Evolutionary conservation across 116 monocot genomes (phyloP), one percentile per base, ranked within the genome.

Genomic region (Trichopus zeylanicus): DNA sequence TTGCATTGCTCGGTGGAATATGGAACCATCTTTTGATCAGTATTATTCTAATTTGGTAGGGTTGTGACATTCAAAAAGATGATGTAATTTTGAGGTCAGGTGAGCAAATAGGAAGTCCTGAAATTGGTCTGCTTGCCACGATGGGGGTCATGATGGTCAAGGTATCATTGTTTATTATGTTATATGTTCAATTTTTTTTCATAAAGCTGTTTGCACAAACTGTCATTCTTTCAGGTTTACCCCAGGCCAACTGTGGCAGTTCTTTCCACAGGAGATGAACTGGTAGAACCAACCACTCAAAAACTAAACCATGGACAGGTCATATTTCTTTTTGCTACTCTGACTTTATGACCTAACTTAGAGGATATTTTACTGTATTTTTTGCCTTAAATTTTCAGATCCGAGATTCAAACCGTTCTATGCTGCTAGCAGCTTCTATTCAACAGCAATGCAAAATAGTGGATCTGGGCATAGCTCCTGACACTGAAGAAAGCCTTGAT

Each of bases 111-210:
- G 82, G 88, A 47, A 76, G 60, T 77, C 61, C 92, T 42, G 92
- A 98, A 56, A 78, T 88, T 48, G 92, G 98, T 56, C 71, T 98
- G 30, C 98, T 98, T 70, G 85, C 98, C 46, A 88, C 92, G 53
- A 68, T 83, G 6, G 98, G 98, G 56, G 73, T 88, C 30, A 78
- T 72, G n/a, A 62, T 34, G 26, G 88, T 91, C 52, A 98, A 98
- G 98, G 98, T 98, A 86, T 63, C 46, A 3, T 0, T 34, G 26
- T 25, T 53, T 7, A 49, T 49, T 23, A 48, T 21, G 53, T 46
- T 47, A 24, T 39, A n/a, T 63, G 15, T 61, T 60, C 3, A 60
- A 29, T 21, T 22, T 65, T 48, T 55, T 29, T 59, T 6, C 30
- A 30, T 2, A 37, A 56, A 20, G 2, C 49, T 6, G 8, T 12